Conservation (phyloP, 495 filamentous ascomycete species). For the Daldinia caldariorum region DNA sequence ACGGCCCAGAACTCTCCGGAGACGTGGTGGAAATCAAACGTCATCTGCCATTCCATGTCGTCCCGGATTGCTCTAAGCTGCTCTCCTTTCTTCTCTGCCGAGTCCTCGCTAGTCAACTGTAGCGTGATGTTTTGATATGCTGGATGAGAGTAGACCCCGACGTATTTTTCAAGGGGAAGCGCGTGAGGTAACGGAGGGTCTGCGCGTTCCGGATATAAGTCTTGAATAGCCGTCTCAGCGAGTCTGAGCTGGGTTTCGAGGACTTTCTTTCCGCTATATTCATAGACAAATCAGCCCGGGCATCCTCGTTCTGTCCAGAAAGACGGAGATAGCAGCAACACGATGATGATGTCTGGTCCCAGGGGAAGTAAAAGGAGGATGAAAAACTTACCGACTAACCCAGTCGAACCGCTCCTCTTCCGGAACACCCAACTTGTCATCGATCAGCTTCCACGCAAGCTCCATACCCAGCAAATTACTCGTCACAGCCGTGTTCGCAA, state of each 20-base stretch:
- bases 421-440: constrained; percentile 52
- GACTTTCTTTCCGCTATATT: constrained; percentile 17
- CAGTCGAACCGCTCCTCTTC: constrained; percentile 47
- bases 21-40: constrained; percentile 46
- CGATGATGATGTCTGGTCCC: not conserved
- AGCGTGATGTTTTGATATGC: constrained; percentile 55
- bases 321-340: not conserved
- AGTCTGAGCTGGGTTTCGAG: constrained; percentile 36
- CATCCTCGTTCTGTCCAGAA: not conserved
- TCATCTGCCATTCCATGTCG: constrained; percentile 46
- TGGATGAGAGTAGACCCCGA: constrained; percentile 56
- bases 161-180: constrained; percentile 49
- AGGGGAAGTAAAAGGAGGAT: not conserved
- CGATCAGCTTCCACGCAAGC: constrained; percentile 54
- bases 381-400: constrained; percentile 40
- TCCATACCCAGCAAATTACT: constrained; percentile 44
- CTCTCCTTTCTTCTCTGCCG: constrained; percentile 5
- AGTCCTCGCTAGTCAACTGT: constrained; percentile 18
- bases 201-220: constrained; percentile 48
- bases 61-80: constrained; percentile 42
- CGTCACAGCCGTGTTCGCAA: constrained; percentile 57
- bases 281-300: not conserved
- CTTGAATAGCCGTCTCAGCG: constrained; percentile 40
- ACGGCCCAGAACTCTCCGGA: constrained; percentile 51
- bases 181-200: constrained; percentile 45